Percentiles rank a stretch among this genome's conserved stretches.
Evolutionary conservation across 2,329 filamentous ascomycete species (phyloP).

Genomic region (Penicillium sp.): DNA sequence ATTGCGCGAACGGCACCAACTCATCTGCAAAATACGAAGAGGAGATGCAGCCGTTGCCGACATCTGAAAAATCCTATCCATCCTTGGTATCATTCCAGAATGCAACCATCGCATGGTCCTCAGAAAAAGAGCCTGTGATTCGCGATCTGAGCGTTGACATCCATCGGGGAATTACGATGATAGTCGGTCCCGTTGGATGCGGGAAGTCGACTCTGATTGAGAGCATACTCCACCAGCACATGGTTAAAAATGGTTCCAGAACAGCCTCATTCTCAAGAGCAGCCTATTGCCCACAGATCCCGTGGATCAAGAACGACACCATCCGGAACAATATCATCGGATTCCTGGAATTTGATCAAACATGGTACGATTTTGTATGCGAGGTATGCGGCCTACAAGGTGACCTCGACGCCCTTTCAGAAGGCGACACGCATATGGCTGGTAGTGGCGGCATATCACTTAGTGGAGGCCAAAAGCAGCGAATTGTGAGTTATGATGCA

Average conservation of each 20-base stretch:
- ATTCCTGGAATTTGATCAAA: slow-evolving; percentile 54
- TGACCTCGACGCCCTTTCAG: slow-evolving; percentile 25
- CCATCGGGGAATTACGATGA: slow-evolving; percentile 1
- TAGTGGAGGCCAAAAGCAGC: slow-evolving; percentile 46
- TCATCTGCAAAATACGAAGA: neutral
- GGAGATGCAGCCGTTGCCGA: neutral
- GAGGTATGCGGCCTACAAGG: slow-evolving; percentile 20
- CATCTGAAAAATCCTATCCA: neutral
- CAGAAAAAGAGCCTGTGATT: neutral
- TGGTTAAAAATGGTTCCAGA: neutral
- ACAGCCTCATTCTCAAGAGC: neutral
- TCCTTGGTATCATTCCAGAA: neutral
- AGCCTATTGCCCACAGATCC: slow-evolving; percentile 71
- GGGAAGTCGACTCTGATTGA: slow-evolving; percentile 14
- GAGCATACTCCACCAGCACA: slow-evolving; percentile 4
- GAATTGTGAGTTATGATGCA: slow-evolving; percentile 13
- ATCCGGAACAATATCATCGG: slow-evolving; percentile 79
- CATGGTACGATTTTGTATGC: slow-evolving; percentile 20
- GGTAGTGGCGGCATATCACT: slow-evolving; percentile 44
- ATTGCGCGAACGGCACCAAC: slow-evolving; percentile 3
- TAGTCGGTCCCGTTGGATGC: slow-evolving; percentile 13
- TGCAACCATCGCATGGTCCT: neutral
- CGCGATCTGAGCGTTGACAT: neutral
- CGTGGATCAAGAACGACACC: slow-evolving; percentile 84
- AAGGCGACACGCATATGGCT: slow-evolving; percentile 37